phyloP scores from a whole-genome alignment of 148 eudicot species.

The Amaranthus hypochondriacus region DNA sequence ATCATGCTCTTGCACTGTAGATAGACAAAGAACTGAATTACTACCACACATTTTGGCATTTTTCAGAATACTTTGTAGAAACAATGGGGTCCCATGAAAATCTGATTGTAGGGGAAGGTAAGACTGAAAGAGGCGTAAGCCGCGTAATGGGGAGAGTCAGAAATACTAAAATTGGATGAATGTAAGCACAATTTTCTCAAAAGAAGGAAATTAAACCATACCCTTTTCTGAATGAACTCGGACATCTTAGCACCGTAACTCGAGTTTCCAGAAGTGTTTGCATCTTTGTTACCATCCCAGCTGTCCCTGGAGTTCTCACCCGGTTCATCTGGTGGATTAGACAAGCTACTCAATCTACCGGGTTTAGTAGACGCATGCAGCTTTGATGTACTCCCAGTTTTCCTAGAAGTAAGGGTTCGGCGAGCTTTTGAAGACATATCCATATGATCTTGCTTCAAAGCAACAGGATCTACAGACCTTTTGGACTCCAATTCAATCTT shows the following conservation, averaged over 20 bases:
- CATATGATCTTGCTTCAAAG: constrained; percentile 41
- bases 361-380: constrained; percentile 48
- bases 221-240: constrained; percentile 64
- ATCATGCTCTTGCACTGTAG: constrained; percentile 85
- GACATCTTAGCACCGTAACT: constrained; percentile 66
- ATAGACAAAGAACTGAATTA: constrained; percentile 12
- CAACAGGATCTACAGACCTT: constrained; percentile 37
- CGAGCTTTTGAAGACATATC: constrained; percentile 51
- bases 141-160: neutral
- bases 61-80: neutral
- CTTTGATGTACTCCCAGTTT: constrained; percentile 49
- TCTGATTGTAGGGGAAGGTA: neutral
- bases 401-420: constrained; percentile 49
- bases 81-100: neutral
- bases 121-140: neutral
- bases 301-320: constrained; percentile 47
- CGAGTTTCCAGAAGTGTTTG: constrained; percentile 33
- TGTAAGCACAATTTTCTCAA: neutral
- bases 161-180: neutral
- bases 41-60: neutral
- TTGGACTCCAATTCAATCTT: constrained; percentile 50
- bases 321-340: constrained; percentile 46
- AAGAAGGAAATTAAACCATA: constrained; percentile 18
- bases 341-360: constrained; percentile 36
- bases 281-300: constrained; percentile 50